Evolutionary conservation across 2,329 filamentous ascomycete species (phyloP), one percentile per base, ranked within the genome.

Genomic region (Colletotrichum chlorophyti): DNA sequence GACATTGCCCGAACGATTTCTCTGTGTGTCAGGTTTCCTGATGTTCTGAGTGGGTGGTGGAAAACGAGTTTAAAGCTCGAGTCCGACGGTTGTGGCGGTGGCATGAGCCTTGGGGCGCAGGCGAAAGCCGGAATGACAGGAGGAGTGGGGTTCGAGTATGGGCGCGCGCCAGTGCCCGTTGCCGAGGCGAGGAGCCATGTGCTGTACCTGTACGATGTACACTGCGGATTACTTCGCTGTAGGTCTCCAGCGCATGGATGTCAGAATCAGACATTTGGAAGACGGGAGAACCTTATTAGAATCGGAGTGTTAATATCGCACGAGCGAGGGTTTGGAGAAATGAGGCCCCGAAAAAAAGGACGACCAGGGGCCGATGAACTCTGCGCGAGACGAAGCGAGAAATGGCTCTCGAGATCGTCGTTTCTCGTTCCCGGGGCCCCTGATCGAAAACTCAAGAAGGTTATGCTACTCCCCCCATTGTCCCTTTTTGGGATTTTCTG

Each of bases 1-100:
- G 47, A 46, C 58, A 53, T 52, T 52, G 52, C 35, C 53, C 40
- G 45, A 24, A 14, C 15, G 24, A 19, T 29, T 14, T 34, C 34
- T 57, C 43, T 15, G 58, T 58, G 45, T 52, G 45, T 60, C 53
- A 58, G 46, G 40, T 58, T 52, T 43, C 9, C 37, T 47, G 24
- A n/a, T n/a, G n/a, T n/a, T n/a, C n/a, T n/a, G n/a, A n/a, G n/a
- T 48, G 26, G 9, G 14, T 38, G 15, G 26, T 11, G 9, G 26
- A 47, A 40, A 27, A 54, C n/a, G 29, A 54, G 46, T 47, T 60
- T 45, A 32, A 31, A 35, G 26, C n/a, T 35, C 21, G 45, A 42
- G 27, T 58, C 52, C 51, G 41, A 58, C 46, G 34, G 32, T 15
- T 42, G 52, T 58, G 40, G 52, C 47, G 52, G 40, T 29, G 46